These are phyloP conservation scores for Lathyrus aphaca DNA, from an alignment of 306 rosid genomes.

Conservation along the genomic window DNA sequence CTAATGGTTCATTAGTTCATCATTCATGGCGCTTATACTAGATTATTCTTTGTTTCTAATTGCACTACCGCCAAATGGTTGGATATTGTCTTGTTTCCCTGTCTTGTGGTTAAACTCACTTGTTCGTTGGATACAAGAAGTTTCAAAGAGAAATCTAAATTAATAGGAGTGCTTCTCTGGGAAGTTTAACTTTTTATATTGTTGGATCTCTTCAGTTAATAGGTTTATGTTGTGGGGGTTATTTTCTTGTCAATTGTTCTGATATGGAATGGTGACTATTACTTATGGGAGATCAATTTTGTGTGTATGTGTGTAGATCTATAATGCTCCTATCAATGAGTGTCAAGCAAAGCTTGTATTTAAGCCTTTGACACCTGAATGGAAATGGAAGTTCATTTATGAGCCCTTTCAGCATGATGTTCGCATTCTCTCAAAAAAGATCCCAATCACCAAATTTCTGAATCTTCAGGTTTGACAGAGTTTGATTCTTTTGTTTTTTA, in stretches of 20 bases:
- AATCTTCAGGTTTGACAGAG: constrained; percentile 78
- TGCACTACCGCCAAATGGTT: background rate
- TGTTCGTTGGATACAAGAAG: constrained; percentile 26
- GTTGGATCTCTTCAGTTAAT: constrained; percentile 5
- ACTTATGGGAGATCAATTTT: constrained; percentile 22
- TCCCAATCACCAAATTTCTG: constrained; percentile 77
- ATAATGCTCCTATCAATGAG: constrained; percentile 86
- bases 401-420: constrained; percentile 80
- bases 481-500: background rate
- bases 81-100: constrained; percentile 7
- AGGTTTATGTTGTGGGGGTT: background rate
- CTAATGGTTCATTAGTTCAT: background rate
- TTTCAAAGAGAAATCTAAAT: constrained; percentile 13
- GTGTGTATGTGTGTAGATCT: constrained; percentile 59
- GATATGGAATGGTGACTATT: background rate
- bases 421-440: constrained; percentile 84
- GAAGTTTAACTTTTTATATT: constrained; percentile 6
- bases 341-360: constrained; percentile 77
- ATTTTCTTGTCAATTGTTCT: background rate
- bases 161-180: background rate
- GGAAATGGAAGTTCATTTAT: constrained; percentile 80
- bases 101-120: constrained; percentile 9
- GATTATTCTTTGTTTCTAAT: constrained; percentile 20
- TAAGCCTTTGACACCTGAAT: constrained; percentile 80
- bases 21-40: background rate